Evolutionary conservation across 305 asterid genomes (phyloP).

Genomic region (Fraxinus paxiana): DNA sequence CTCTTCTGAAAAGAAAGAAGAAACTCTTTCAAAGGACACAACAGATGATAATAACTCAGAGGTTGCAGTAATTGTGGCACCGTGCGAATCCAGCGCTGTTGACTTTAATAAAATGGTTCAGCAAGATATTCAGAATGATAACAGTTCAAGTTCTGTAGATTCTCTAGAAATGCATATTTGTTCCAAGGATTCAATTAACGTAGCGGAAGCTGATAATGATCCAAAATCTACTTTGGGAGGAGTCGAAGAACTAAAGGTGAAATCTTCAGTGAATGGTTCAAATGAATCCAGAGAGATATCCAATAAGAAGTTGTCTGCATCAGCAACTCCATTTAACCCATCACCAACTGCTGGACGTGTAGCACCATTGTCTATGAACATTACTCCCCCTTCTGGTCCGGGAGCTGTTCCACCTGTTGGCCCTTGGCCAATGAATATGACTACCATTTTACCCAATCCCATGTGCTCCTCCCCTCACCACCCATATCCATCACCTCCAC

Average conservation of each 20-base stretch:
- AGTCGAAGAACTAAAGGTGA: conserved; percentile 42
- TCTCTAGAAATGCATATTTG: conserved; percentile 33
- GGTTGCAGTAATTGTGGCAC: conserved; percentile 32
- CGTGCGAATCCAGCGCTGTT: conserved; percentile 28
- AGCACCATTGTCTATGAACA: conserved; percentile 63
- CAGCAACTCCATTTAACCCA: conserved; percentile 95
- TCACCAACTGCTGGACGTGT: conserved; percentile 56
- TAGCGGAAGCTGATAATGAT: conserved; percentile 30
- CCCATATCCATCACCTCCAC: conserved; percentile 86
- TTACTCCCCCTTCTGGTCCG: conserved; percentile 58
- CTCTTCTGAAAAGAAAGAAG: conserved; percentile 37
- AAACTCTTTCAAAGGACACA: conserved; percentile 28
- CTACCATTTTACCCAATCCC: conserved; percentile 65
- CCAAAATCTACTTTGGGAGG: conserved; percentile 39
- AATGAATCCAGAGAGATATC: conserved; percentile 56
- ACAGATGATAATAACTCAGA: conserved; percentile 32
- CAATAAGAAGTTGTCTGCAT: conserved; percentile 81
- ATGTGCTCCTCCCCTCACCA: conserved; percentile 78
- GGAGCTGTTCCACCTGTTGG: conserved; percentile 58
- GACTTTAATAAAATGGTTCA: conserved; percentile 41
- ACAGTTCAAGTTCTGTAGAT: conserved; percentile 27
- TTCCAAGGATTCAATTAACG: conserved; percentile 35
- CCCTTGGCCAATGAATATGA: conserved; percentile 88
- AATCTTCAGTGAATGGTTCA: conserved; percentile 35
- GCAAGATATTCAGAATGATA: conserved; percentile 27